phyloP scores from a whole-genome alignment of 768 basidiomycete species.

The Sutorius australiensis region DNA sequence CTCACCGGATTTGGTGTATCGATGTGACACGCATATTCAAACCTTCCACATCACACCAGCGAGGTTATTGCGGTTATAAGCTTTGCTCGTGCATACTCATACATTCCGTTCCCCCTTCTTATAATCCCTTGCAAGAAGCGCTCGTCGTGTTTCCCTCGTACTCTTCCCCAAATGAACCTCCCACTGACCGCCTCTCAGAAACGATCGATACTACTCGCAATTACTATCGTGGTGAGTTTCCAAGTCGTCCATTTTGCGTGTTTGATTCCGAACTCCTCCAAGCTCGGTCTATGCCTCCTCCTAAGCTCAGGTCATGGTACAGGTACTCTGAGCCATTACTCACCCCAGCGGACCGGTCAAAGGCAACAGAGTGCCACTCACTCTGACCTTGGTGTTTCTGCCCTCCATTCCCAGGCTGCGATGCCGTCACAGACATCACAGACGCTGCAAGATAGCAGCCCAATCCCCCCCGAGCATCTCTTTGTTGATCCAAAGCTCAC shows the following conservation, averaged over 20 bases:
- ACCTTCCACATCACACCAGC: background rate
- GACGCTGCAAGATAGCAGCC: background rate
- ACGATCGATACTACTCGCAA: conserved; percentile 27
- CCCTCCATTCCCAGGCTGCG: background rate
- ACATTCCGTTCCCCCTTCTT: background rate
- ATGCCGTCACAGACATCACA: background rate
- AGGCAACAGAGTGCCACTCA: background rate
- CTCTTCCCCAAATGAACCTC: conserved; percentile 15
- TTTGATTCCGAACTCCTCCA: background rate
- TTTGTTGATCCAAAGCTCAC: background rate
- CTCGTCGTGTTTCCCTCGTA: background rate
- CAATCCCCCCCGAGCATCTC: conserved; percentile 3
- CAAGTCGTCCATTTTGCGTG: too few species aligned
- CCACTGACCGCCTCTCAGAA: conserved; percentile 29
- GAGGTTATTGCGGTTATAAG: background rate
- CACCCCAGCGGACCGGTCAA: conserved; percentile 1
- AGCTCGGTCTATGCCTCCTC: conserved; percentile 24
- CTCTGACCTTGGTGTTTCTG: background rate
- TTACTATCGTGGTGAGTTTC: conserved; percentile 23
- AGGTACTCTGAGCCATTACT: background rate
- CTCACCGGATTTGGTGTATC: background rate
- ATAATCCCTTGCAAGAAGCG: background rate
- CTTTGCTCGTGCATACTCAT: background rate
- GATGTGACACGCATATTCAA: background rate
- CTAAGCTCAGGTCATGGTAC: conserved; percentile 10